These are phyloP conservation scores for Talaromyces sp. DNA, from an alignment of 2,329 filamentous ascomycete genomes.

Conservation along the genomic window DNA sequence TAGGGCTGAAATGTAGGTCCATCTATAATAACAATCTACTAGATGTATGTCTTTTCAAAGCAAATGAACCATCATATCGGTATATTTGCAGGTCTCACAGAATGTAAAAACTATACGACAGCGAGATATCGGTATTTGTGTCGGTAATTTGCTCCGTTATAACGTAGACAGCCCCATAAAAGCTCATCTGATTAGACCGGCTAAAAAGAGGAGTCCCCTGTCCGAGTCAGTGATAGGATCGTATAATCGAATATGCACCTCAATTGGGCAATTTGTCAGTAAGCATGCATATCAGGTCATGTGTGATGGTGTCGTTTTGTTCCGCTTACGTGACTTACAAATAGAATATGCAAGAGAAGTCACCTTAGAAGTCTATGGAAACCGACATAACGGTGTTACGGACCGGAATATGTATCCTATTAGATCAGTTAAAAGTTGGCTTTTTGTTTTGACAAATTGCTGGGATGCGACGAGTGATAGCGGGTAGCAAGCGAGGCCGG, in stretches of 20 bases:
- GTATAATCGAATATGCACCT: background rate
- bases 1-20: background rate
- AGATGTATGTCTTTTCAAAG: background rate
- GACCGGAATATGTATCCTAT: background rate
- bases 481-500: background rate
- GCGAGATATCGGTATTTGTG: background rate
- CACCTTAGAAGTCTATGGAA: background rate
- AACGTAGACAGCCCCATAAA: background rate
- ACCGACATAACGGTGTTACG: background rate
- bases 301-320: background rate
- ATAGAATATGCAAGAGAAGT: background rate
- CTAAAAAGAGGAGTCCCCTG: background rate
- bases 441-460: background rate
- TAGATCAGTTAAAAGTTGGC: background rate
- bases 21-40: background rate
- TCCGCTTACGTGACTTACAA: background rate
- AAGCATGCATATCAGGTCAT: constrained; percentile 13
- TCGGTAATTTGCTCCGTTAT: background rate
- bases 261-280: background rate
- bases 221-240: background rate
- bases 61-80: background rate
- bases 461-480: background rate
- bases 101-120: background rate
- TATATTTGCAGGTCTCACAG: background rate
- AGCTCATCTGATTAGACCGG: background rate